phyloP scores from a whole-genome alignment of 2,329 filamentous ascomycete species.

The Cordyceps sp. region DNA sequence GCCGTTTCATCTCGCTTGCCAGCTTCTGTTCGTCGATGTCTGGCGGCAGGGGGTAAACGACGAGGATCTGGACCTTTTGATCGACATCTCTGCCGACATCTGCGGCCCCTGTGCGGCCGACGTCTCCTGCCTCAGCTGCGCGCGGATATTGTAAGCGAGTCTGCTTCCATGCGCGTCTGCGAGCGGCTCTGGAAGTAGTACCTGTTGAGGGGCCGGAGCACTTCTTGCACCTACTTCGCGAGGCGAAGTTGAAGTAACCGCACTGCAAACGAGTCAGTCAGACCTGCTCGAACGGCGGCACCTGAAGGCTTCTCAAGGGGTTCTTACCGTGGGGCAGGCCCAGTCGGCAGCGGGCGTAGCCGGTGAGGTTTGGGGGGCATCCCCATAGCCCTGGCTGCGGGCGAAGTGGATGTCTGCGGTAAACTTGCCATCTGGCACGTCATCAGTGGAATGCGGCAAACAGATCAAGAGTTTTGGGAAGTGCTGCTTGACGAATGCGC shows the following conservation, averaged over 20 bases:
- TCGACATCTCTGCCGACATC: constrained; percentile 33
- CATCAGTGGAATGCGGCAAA: constrained; percentile 19
- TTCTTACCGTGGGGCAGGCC: constrained; percentile 18
- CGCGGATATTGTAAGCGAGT: neutral
- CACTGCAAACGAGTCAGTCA: constrained; percentile 11
- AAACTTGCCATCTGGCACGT: constrained; percentile 19
- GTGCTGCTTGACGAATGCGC: constrained; percentile 24
- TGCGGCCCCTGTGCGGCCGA: constrained; percentile 28
- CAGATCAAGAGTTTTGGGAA: constrained; percentile 21
- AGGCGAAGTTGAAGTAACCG: constrained; percentile 22
- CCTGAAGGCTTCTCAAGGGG: too few relatives aligned
- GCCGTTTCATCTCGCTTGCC: constrained; percentile 54
- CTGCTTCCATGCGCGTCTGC: neutral
- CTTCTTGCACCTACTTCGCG: constrained; percentile 19
- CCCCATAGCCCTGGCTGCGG: constrained; percentile 18
- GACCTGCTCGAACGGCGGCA: too few relatives aligned
- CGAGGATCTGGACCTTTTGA: constrained; percentile 55
- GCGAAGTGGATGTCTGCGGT: constrained; percentile 24
- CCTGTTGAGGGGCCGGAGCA: constrained; percentile 16
- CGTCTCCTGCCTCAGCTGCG: constrained; percentile 12
- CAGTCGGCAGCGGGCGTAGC: constrained; percentile 12
- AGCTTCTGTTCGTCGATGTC: constrained; percentile 58
- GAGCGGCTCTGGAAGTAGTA: constrained; percentile 3
- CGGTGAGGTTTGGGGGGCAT: constrained; percentile 8
- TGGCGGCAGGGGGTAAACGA: constrained; percentile 54